Percentiles rank a stretch among this genome's conserved stretches.
phyloP scores from a whole-genome alignment of 129 eudicot species.

The Gnaphalium uliginosum region DNA sequence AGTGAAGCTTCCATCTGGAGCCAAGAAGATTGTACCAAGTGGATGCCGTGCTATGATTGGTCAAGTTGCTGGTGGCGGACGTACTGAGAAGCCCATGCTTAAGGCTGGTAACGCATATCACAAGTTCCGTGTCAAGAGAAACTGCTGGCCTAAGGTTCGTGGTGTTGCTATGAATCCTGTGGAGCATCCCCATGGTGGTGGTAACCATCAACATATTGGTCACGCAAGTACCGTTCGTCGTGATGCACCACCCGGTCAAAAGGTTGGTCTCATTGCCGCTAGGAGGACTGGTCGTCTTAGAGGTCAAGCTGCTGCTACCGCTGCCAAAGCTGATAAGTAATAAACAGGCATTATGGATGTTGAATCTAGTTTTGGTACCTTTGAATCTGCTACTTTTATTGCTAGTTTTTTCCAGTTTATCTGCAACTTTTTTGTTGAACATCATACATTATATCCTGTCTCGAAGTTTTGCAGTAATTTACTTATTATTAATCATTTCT shows the following conservation, averaged over 20 bases:
- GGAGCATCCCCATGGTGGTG: constrained; percentile 97
- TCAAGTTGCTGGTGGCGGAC: constrained; percentile 92
- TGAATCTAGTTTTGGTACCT: constrained; percentile 31
- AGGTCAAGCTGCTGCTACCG: constrained; percentile 86
- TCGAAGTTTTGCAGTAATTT: constrained; percentile 27
- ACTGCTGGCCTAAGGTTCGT: constrained; percentile 99
- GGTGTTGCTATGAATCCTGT: constrained; percentile 99
- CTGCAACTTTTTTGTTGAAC: constrained; percentile 25
- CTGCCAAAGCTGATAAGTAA: constrained; percentile 70
- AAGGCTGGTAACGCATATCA: constrained; percentile 96
- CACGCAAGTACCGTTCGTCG: constrained; percentile 89
- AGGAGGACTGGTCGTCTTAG: constrained; percentile 94
- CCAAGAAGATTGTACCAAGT: constrained; percentile 82
- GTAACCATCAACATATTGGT: constrained; percentile 98
- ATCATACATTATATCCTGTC: constrained; percentile 32
- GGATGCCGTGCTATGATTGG: constrained; percentile 92
- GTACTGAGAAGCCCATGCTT: constrained; percentile 82
- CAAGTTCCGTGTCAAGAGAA: constrained; percentile 88
- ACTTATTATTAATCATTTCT: not conserved
- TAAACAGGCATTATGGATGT: constrained; percentile 8
- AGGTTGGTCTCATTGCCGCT: constrained; percentile 96
- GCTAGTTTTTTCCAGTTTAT: constrained; percentile 22
- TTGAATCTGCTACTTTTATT: not conserved
- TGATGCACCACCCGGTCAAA: constrained; percentile 93
- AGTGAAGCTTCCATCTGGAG: constrained; percentile 85